phyloP scores from a whole-genome alignment of 371 early-diverging fungal genomes.

The Mortierella sp. region DNA sequence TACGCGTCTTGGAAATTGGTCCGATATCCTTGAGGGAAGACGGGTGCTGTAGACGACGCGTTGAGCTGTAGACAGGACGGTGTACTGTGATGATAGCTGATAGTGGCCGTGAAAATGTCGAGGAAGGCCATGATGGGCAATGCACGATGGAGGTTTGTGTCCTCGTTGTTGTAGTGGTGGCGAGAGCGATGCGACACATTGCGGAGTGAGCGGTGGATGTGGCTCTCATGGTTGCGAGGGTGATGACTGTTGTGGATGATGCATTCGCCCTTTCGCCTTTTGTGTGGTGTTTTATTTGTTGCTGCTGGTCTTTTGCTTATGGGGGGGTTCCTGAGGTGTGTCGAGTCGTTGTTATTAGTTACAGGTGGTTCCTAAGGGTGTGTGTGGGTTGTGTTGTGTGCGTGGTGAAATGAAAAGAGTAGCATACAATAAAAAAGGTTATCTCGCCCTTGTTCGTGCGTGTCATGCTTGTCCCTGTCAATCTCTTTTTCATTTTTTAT shows the following conservation, averaged over 20 bases:
- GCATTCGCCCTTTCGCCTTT: background rate
- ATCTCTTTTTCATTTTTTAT: too few species aligned
- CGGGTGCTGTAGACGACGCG: background rate
- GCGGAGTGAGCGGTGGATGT: background rate
- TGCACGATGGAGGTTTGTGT: background rate
- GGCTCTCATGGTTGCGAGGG: background rate
- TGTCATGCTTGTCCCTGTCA: background rate
- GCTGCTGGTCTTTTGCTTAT: background rate
- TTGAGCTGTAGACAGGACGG: background rate
- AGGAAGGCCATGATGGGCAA: background rate
- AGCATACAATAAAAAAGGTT: background rate
- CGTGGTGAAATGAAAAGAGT: background rate
- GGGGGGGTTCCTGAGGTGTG: too few species aligned
- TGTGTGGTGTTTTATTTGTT: background rate
- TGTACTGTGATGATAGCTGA: background rate
- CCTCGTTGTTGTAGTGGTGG: too few species aligned
- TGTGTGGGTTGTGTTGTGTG: background rate
- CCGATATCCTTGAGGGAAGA: background rate
- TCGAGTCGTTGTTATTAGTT: too few species aligned
- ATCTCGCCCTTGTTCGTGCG: too few species aligned
- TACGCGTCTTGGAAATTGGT: background rate
- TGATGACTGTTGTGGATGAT: background rate
- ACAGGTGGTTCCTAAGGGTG: background rate
- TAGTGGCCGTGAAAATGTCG: background rate
- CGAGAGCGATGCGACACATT: background rate